Evolutionary conservation across 2,329 filamentous ascomycete species (phyloP).

Genomic region (Hypoxylon sp.): DNA sequence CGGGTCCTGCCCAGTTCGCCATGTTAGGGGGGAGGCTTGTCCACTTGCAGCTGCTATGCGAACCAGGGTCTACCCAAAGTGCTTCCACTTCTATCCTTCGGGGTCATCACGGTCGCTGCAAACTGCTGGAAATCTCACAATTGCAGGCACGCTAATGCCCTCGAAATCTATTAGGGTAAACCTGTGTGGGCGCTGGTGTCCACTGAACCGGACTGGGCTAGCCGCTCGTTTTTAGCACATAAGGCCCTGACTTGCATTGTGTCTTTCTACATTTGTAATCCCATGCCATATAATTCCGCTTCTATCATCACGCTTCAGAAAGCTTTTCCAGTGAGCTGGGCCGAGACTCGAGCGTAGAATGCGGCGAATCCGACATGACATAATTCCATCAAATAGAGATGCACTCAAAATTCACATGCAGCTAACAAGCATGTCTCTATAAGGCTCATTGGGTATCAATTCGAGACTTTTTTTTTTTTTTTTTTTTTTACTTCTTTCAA

Average conservation of each 20-base stretch:
- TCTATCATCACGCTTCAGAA: background rate
- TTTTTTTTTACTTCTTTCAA: background rate
- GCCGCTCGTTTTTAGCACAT: slow-evolving; percentile 18
- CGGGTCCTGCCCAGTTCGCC: slow-evolving; percentile 5
- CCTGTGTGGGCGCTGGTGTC: slow-evolving; percentile 3
- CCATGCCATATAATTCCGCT: too few relatives aligned
- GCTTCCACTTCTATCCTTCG: slow-evolving; percentile 1
- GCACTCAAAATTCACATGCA: slow-evolving; percentile 2
- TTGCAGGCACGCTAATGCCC: slow-evolving; percentile 26
- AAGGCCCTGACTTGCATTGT: background rate
- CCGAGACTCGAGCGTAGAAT: slow-evolving; percentile 19
- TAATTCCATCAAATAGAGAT: slow-evolving; percentile 11
- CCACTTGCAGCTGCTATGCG: slow-evolving; percentile 20
- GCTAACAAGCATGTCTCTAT: background rate
- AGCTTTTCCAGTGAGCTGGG: slow-evolving; percentile 14
- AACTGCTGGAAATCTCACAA: slow-evolving; percentile 16
- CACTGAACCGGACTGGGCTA: slow-evolving; percentile 31
- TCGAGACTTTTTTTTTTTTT: background rate
- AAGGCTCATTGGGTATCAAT: background rate
- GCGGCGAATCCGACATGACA: slow-evolving; percentile 33
- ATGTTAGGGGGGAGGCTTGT: slow-evolving; percentile 7
- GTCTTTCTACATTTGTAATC: background rate
- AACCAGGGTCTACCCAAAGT: slow-evolving; percentile 11
- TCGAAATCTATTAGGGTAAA: slow-evolving; percentile 23
- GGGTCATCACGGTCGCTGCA: slow-evolving; percentile 3